Percentiles rank a stretch among this genome's conserved stretches.
phyloP scores from a whole-genome alignment of 139 green algal species.

The Chlamydomonas sphaeroides region DNA sequence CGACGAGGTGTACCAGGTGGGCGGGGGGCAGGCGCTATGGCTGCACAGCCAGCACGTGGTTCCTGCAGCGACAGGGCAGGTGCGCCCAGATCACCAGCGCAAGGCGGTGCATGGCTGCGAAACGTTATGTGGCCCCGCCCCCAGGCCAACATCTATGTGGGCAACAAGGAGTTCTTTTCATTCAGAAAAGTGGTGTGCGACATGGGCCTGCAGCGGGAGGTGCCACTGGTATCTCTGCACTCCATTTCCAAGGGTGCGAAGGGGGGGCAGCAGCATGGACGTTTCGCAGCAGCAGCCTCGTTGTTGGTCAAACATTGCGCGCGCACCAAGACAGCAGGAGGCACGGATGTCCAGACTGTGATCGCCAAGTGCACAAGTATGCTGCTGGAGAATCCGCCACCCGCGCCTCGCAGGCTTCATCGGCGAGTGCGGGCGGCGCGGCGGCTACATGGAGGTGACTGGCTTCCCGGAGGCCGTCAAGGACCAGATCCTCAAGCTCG shows the following conservation, averaged over 20 bases:
- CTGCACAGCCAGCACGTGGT: too few relatives aligned
- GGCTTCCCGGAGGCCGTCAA: conserved; percentile 76
- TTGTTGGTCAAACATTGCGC: too few relatives aligned
- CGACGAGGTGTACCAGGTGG: conserved; percentile 93
- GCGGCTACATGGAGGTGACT: conserved; percentile 92
- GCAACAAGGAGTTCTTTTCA: conserved; percentile 78
- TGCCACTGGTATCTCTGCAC: conserved; percentile 87
- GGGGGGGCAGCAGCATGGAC: too few relatives aligned
- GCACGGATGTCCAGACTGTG: too few relatives aligned
- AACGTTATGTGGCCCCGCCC: too few relatives aligned
- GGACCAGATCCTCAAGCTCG: conserved; percentile 91
- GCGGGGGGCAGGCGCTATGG: not conserved
- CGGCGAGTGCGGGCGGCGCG: conserved; percentile 90
- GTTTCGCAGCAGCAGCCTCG: too few relatives aligned
- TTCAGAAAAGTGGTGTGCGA: conserved; percentile 85
- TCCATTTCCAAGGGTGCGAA: conserved; percentile 85
- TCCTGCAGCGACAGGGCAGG: too few relatives aligned
- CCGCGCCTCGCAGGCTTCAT: conserved; percentile 60
- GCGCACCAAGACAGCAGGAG: too few relatives aligned
- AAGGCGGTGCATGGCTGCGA: too few relatives aligned
- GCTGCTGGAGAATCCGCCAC: too few relatives aligned
- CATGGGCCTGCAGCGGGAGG: conserved; percentile 58
- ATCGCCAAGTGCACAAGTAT: too few relatives aligned
- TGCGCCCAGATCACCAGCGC: too few relatives aligned
- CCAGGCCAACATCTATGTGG: conserved; percentile 93